Percentiles rank a stretch among this genome's conserved stretches.
Conservation (phyloP, 2,329 filamentous ascomycete genomes). For the Albophoma yamanashiensis region DNA sequence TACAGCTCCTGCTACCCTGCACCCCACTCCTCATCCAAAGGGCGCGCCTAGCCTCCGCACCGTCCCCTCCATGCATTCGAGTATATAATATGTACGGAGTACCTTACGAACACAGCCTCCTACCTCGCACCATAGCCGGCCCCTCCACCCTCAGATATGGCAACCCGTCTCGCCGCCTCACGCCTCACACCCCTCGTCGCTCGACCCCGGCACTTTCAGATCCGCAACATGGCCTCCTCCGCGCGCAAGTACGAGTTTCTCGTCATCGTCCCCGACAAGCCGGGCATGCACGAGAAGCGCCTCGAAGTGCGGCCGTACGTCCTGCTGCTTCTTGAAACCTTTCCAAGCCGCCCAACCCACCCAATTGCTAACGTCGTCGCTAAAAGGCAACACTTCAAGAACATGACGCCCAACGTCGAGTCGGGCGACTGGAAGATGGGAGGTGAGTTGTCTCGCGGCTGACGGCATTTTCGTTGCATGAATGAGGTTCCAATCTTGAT, state of each 20-base stretch:
- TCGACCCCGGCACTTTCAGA: not conserved
- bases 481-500: not conserved
- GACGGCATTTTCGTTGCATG: not conserved
- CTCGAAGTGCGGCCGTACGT: constrained; percentile 49
- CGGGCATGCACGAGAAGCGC: constrained; percentile 48
- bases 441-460: constrained; percentile 31
- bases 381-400: constrained; percentile 40
- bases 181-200: constrained; percentile 4
- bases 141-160: constrained; percentile 2
- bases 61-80: not conserved
- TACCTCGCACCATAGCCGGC: not conserved
- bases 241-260: constrained; percentile 50
- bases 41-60: not conserved
- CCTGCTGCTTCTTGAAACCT: not conserved
- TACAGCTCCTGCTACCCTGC: not conserved
- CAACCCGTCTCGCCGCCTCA: constrained; percentile 4
- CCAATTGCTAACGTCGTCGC: not conserved
- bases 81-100: no score
- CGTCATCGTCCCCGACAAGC: constrained; percentile 57
- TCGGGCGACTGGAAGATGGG: constrained; percentile 53
- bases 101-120: not conserved
- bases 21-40: not conserved
- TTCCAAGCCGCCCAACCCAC: not conserved
- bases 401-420: constrained; percentile 39
- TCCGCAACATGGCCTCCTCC: constrained; percentile 19